A percentile compares a stretch with the other conserved stretches of the same genome.
Evolutionary conservation across 345 rosid species (phyloP).

Genomic region (Bretschneidera sinensis): DNA sequence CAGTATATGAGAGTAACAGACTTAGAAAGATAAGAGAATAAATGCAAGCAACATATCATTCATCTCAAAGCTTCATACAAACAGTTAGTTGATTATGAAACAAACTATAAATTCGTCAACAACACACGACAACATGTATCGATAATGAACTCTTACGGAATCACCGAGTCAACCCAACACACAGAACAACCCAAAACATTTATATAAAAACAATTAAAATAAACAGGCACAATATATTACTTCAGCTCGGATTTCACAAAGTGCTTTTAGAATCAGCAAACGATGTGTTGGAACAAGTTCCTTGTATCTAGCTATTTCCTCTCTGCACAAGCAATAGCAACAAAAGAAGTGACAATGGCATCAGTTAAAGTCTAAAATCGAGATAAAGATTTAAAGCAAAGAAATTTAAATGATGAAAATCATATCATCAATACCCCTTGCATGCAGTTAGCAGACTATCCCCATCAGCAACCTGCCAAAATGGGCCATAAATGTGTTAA

Average conservation of each 20-base stretch:
- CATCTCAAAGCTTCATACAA: neutral
- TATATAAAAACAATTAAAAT: constrained; percentile 2
- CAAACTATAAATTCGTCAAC: no score
- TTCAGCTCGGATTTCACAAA: constrained; percentile 77
- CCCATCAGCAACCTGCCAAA: constrained; percentile 73
- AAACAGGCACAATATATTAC: constrained; percentile 32
- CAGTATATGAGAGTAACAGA: constrained; percentile 8
- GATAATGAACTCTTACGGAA: neutral
- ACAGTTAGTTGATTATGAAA: no score
- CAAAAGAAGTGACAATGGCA: constrained; percentile 10
- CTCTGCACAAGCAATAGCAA: constrained; percentile 37
- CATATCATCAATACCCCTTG: constrained; percentile 47
- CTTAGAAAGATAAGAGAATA: constrained; percentile 8
- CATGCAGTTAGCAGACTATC: constrained; percentile 50
- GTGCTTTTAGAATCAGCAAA: constrained; percentile 65
- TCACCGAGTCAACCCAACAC: neutral
- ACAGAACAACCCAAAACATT: constrained; percentile 11
- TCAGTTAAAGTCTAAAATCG: constrained; percentile 3
- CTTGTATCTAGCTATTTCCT: constrained; percentile 56
- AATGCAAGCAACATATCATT: constrained; percentile 6
- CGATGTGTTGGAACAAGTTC: constrained; percentile 57
- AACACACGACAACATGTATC: no score
- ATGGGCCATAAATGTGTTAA: neutral
- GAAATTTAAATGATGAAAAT: neutral
- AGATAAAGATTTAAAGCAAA: constrained; percentile 3